phyloP scores from a whole-genome alignment of 1,284 basidiomycete species.

The Lentinula novae-zelandiae region DNA sequence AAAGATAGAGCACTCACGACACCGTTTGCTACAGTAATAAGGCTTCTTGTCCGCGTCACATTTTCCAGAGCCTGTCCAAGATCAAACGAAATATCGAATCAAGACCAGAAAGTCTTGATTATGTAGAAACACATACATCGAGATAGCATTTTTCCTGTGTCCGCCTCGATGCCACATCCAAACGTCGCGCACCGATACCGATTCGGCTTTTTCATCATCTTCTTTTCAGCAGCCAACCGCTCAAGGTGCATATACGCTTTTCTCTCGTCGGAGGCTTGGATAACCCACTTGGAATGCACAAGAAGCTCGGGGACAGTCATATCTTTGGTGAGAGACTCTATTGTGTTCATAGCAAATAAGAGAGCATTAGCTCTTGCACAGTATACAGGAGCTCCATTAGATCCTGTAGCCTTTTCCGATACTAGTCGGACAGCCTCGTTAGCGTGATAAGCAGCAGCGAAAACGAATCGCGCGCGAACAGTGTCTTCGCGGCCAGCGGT shows the following conservation, averaged over 20 bases:
- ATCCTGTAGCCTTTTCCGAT: not conserved
- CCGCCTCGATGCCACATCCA: constrained; percentile 25
- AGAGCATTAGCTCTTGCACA: constrained; percentile 18
- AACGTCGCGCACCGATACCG: constrained; percentile 28
- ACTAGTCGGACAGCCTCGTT: constrained; percentile 18
- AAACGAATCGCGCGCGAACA: constrained; percentile 22
- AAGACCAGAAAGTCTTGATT: no score
- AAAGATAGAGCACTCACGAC: constrained; percentile 11
- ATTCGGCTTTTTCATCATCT: constrained; percentile 25
- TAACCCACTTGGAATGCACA: constrained; percentile 21
- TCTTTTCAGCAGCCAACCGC: constrained; percentile 19
- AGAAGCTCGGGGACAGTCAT: constrained; percentile 14
- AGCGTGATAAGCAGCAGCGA: constrained; percentile 27
- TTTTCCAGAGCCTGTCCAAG: constrained; percentile 24
- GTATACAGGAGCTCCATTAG: not conserved
- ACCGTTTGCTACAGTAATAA: constrained; percentile 28
- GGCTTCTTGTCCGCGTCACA: constrained; percentile 33
- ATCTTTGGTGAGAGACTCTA: not conserved
- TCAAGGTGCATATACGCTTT: not conserved
- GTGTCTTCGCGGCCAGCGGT: constrained; percentile 2
- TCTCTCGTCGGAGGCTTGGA: constrained; percentile 21
- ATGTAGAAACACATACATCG: constrained; percentile 17
- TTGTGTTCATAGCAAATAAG: not conserved
- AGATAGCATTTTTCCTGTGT: constrained; percentile 24
- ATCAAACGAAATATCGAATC: no score